Base-by-base conservation (phyloP, 2,329 filamentous ascomycete genomes). In the Colletotrichum kahawae region DNA sequence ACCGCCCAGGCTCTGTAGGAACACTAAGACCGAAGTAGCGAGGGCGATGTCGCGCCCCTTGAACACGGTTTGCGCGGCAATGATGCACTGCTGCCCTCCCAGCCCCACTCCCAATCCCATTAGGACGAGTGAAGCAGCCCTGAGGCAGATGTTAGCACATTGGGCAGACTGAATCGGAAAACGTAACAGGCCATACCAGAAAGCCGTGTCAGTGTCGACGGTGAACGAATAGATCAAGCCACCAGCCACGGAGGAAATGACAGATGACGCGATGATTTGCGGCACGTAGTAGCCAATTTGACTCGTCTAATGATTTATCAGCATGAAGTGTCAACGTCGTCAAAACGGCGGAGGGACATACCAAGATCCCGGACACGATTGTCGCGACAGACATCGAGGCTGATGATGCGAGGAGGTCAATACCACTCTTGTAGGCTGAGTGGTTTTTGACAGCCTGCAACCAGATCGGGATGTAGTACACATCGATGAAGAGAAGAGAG, bases 351-450 rank as follows among this genome's bases (percentile, higher is more conserved):
- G 18, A 5, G 21, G 7, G 2, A 34, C 56, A 12, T 16, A 56
- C 54, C 29, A 51, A 2, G 7, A 43, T 18, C 14, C 63, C 38
- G 6, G 56, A 43, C 9, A 24, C 7, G 5, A 63, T 64, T n/a
- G 33, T 51, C 7, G 73, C 62, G 1, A 60, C 56, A 1, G 89
- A 86, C 9, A 86, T 84, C 16, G 87, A 82, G 10, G 90, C 85
- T 8, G 90, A 83, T 38, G 89, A 83, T 1, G 89, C 88, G 4
- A 91, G 84, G 29, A 89, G 85, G 29, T 51, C 34, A 4, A 51
- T 51, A 4, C 43, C 63, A 3, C 31, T 60, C 3, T 76, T 14
- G 9, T 54, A 60, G 16, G 73, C 34, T 7, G 51, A 34, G 64
- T 68, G 12, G 5, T 56, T 21, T 4, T 65, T 59, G 31, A 74